Base-by-base conservation (phyloP, 306 rosid species). In the Acmispon strigosus region DNA sequence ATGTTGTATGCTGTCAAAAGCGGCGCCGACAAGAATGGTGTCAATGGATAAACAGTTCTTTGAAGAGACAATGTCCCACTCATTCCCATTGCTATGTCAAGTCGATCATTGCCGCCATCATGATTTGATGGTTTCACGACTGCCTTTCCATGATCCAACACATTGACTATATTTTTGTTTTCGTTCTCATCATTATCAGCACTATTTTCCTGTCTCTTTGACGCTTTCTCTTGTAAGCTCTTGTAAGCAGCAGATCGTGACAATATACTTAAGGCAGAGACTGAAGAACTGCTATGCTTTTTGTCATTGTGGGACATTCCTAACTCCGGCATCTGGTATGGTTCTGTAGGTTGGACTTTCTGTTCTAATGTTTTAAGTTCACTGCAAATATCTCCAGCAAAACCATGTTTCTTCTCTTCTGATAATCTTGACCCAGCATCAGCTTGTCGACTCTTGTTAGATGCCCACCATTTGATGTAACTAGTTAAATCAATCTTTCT, bases 381-480 rank as follows among this genome's bases (percentile, higher is more conserved):
- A 45, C 86, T 62, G 77, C 79, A 84, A 64, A 82, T 44, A 75
- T 91, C 99, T 70, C 92, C 97, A 27, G 78, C 76, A 72, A 76
- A 72, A 60, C 86, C 65, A 19, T 74, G 87, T 55, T 82, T 94
- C 74, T 84, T 76, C 44, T 88, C 98, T 73, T 90, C 97, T 14
- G 80, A 82, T 34, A 84, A 88, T 87, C 87, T 90, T 34, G 81
- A 66, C 41, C 86, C 80, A 50, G 73, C 52, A 13, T 89, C 92
- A 52, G 78, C 62, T 61, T 81, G 92, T 69, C 92, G 83, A 80
- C 79, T 81, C 83, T 91, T 95, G 75, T 68, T 87, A 64, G 95
- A 71, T 76, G 92, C 92, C 99, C 97, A 91, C 99, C 99, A 95
- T 83, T 87, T 91, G 74, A 95, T 85, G 82, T 84, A 81, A 79